Evolutionary conservation across 352 stramenopile species (phyloP), one percentile per base, ranked within the genome.

Genomic region (Globisporangium okanoganense): DNA sequence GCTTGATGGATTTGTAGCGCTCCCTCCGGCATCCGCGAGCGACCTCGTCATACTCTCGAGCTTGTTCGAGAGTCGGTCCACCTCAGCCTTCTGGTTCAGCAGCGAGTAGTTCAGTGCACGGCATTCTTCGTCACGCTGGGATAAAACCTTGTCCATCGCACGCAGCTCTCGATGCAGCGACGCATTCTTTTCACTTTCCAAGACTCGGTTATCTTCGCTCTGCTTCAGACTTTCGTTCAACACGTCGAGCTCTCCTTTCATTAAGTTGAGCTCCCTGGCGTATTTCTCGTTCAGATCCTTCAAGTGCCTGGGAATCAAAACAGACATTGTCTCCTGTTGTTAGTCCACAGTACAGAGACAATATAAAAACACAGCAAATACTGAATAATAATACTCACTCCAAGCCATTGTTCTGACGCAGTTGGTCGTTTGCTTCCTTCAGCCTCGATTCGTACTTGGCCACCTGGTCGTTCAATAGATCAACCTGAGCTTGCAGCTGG

Each of bases 361-460:
- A 27, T 4, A 10, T 13, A n/a, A 6, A 44, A 18, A 22, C 18
- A 61, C 48, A 13, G 54, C 58, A 14, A n/a, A 10, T 48, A 22
- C 16, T 25, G 1, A 24, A 33, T 6, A 33, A 33, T 33, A 56
- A n/a, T 33, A 71, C 74, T 33, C 61, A 86, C 78, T 79, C 72
- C 1, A 92, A 60, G 16, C 36, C 50, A 13, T 61, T 71, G 48
- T 77, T 77, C 1, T 68, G 70, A 31, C 51, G 61, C 31, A 89
- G 72, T 54, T 89, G 72, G 24, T 89, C 69, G 25, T 75, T 78
- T 1, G 80, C 72, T 24, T 87, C 78, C 57, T 79, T 82, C 1
- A 94, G 64, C 36, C 79, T 77, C n/a, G 66, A 69, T 52, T 94
- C 85, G 59, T 94, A 92, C 66, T 89, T 92, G 25, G 75, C 80